These are phyloP conservation scores for Rhodotorula paludigena DNA, from an alignment of 768 basidiomycete genomes.

Conservation along the genomic window DNA sequence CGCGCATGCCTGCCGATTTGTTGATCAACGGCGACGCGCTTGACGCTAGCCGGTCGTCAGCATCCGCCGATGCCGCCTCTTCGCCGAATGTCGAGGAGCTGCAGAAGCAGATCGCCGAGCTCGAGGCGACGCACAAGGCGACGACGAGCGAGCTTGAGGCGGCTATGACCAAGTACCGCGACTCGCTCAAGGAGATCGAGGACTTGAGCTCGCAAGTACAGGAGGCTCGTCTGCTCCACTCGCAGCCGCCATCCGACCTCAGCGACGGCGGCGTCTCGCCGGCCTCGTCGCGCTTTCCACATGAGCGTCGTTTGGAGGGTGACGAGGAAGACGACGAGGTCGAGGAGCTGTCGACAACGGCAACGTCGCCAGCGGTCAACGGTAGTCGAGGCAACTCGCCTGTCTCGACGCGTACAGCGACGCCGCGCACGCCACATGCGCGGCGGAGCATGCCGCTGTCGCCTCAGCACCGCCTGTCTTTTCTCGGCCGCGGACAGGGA, in stretches of 20 bases:
- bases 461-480: constrained; percentile 37
- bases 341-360: constrained; percentile 17
- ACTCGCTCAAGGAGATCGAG: constrained; percentile 85
- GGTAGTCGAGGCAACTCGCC: constrained; percentile 15
- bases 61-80: constrained; percentile 18
- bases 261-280: constrained; percentile 9
- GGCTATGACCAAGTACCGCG: constrained; percentile 74
- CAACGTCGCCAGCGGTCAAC: neutral
- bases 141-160: constrained; percentile 73
- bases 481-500: constrained; percentile 41
- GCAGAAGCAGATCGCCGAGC: constrained; percentile 61
- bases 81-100: constrained; percentile 44
- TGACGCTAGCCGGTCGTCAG: constrained; percentile 44
- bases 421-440: constrained; percentile 32
- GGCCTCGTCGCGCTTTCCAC: neutral
- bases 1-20: constrained; percentile 19
- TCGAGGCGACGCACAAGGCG: constrained; percentile 77
- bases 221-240: constrained; percentile 61
- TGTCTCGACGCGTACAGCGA: constrained; percentile 1
- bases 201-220: constrained; percentile 86
- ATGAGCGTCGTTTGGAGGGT: neutral
- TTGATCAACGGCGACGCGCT: constrained; percentile 39
- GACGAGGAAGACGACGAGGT: constrained; percentile 22
- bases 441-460: constrained; percentile 41
- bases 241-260: constrained; percentile 1